phyloP scores from a whole-genome alignment of 2,329 filamentous ascomycete genomes.

The Aspergillus felis region DNA sequence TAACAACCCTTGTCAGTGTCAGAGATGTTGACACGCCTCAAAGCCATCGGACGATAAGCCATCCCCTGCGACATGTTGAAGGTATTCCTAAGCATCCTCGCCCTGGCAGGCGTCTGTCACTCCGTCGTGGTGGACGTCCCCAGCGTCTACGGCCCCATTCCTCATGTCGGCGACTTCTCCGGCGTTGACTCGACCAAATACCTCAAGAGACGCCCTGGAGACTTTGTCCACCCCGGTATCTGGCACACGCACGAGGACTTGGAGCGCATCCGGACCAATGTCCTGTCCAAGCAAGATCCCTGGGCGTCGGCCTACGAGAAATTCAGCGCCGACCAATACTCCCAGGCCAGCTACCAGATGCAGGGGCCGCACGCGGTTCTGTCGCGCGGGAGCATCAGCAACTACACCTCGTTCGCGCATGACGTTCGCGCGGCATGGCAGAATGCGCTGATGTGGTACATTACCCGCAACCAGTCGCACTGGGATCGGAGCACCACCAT shows the following conservation, averaged over 20 bases:
- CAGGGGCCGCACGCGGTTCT: neutral
- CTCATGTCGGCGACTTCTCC: slow-evolving; percentile 1
- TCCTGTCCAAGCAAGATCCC: slow-evolving; percentile 14
- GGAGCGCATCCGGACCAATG: slow-evolving; percentile 15
- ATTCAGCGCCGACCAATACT: slow-evolving; percentile 28
- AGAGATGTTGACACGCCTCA: neutral
- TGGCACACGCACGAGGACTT: slow-evolving; percentile 24
- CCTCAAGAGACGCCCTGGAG: slow-evolving; percentile 5
- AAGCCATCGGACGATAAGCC: neutral
- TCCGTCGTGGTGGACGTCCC: slow-evolving; percentile 1
- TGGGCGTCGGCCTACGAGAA: slow-evolving; percentile 30
- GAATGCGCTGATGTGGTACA: slow-evolving; percentile 44
- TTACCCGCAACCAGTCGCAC: slow-evolving; percentile 35
- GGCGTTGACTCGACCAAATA: slow-evolving; percentile 6
- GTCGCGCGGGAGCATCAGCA: slow-evolving; percentile 29
- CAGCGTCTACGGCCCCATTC: slow-evolving; percentile 5
- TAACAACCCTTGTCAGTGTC: neutral
- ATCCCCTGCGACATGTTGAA: neutral
- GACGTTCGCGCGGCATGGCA: slow-evolving; percentile 40
- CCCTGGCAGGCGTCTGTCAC: neutral
- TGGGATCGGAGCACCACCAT: slow-evolving; percentile 34
- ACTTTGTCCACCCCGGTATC: slow-evolving; percentile 18
- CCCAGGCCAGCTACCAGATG: slow-evolving; percentile 13
- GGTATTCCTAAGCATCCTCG: neutral
- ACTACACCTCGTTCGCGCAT: slow-evolving; percentile 35